A percentile compares a stretch with the other conserved stretches of the same genome.
phyloP scores from a whole-genome alignment of 2,329 filamentous ascomycete species.

The Fusarium sterilihyphosum region DNA sequence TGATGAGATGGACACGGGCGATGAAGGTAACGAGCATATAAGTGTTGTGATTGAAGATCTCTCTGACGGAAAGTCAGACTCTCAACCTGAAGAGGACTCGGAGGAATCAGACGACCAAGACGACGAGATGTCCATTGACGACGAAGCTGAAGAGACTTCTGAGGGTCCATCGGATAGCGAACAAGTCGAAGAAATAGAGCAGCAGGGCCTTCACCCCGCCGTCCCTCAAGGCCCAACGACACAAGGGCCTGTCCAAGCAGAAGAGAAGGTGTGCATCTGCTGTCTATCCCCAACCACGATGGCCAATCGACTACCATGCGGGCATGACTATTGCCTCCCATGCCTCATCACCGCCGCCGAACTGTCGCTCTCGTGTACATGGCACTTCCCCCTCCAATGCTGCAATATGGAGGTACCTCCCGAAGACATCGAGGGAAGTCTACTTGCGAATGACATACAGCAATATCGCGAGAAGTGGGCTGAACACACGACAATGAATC shows the following conservation, averaged over 20 bases:
- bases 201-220: background rate
- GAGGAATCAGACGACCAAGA: background rate
- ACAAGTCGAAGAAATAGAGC: too few species aligned
- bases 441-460: constrained; percentile 38
- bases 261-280: too few species aligned
- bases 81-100: background rate
- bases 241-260: background rate
- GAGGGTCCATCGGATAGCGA: background rate
- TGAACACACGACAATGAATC: constrained; percentile 38
- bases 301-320: constrained; percentile 43
- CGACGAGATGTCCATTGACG: background rate
- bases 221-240: background rate
- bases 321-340: constrained; percentile 60
- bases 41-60: background rate
- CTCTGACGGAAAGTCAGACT: background rate
- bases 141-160: background rate
- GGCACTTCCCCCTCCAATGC: constrained; percentile 64
- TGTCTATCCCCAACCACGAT: too few species aligned
- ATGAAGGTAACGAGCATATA: background rate
- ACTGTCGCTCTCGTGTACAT: constrained; percentile 56
- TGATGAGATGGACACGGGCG: background rate
- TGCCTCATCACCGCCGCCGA: constrained; percentile 58
- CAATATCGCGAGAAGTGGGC: background rate
- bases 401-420: constrained; percentile 56
- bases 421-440: constrained; percentile 44